Conservation (phyloP, 176 grass and related monocot species). For the Zoysia japonica region DNA sequence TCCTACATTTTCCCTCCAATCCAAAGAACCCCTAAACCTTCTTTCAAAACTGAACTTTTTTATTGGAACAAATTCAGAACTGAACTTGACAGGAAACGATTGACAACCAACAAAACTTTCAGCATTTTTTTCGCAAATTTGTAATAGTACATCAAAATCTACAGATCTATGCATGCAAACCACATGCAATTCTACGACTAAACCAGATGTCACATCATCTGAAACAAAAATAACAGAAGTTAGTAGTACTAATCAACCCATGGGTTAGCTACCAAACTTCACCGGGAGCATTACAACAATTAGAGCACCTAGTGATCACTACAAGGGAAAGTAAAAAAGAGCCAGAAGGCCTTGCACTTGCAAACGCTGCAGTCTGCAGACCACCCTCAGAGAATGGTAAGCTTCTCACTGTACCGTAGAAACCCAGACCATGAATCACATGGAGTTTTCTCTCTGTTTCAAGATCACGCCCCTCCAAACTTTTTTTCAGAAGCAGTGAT, state of each 20-base stretch:
- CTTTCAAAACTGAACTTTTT: too few species aligned
- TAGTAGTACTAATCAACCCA: slow-evolving; percentile 42
- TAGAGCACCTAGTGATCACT: slow-evolving; percentile 30
- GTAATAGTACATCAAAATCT: neutral
- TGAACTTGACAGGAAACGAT: neutral
- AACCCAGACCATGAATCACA: neutral
- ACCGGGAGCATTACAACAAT: slow-evolving; percentile 9
- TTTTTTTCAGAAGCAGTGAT: slow-evolving; percentile 22
- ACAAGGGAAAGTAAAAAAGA: neutral
- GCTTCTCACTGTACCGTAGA: slow-evolving; percentile 26
- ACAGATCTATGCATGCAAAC: slow-evolving; percentile 21
- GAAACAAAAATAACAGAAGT: neutral
- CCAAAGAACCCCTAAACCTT: too few species aligned
- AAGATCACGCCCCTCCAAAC: neutral
- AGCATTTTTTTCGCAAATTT: neutral
- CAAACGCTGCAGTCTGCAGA: slow-evolving; percentile 37
- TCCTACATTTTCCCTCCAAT: too few species aligned
- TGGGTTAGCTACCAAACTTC: slow-evolving; percentile 36
- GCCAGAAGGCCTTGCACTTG: slow-evolving; percentile 24
- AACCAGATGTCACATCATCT: neutral
- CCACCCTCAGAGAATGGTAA: slow-evolving; percentile 9
- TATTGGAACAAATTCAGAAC: neutral
- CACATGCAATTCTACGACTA: slow-evolving; percentile 1
- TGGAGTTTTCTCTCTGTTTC: neutral
- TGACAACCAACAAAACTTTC: neutral